Evolutionary conservation across 805 yeast genomes (phyloP), one percentile per base, ranked within the genome.

Genomic region (Candida nonsorbophila): DNA sequence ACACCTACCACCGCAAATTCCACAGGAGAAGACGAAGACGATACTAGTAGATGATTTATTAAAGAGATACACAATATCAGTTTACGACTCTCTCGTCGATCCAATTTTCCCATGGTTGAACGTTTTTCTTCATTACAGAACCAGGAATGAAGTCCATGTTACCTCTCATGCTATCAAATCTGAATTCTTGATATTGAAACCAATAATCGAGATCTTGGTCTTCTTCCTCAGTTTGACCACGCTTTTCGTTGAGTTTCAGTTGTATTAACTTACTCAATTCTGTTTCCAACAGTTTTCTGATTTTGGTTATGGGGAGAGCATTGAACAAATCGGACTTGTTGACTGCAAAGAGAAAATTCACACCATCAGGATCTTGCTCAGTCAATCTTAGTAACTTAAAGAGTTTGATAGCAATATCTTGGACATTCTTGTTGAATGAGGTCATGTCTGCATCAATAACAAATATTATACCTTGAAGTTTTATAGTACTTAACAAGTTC

Each of bases 301-400:
- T 72, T 46, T 81, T 77, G 28, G 56, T 44, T 7, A 77, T 65
- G 13, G 92, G 90, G 42, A 85, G 72, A 10, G 94, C 74, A 37
- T 86, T 84, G 59, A 92, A 92, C 22, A 79, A 69, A 44, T 92
- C 97, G 29, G 73, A 71, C 53, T 90, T 90, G 61, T 90, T 90
- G 37, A 92, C 78, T 11, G 88, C 92, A 34, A 92, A 58, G 27
- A 83, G 60, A 23, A 83, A 65, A 48, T 84, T 90, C 14, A 83
- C 69, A 3, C 94, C 94, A 37, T 73, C 75, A 11, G 78, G 74
- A 28, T 67, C 60, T 41, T 56, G 58, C 49, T 85, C 97, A 2
- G 90, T 75, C 11, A 66, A 45, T 22, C 71, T 60, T 24, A 87
- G 64, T 23, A 86, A 58, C 27, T 72, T 64, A 49, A 78, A 70